Conservation (phyloP, 345 rosid genomes). For the Moricandia moricandioides region DNA sequence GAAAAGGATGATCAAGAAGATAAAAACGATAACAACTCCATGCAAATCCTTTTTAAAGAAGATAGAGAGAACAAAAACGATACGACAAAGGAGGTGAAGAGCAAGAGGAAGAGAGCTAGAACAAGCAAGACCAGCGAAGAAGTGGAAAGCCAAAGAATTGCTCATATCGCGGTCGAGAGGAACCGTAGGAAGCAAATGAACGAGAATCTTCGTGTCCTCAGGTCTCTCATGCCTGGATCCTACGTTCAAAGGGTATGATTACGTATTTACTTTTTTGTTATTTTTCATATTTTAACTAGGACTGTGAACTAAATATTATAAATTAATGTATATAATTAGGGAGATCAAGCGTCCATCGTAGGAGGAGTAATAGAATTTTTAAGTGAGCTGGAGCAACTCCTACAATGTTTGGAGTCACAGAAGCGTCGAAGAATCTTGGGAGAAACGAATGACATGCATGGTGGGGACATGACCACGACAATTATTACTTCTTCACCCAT, state of each 20-base stretch:
- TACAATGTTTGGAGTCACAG: conserved; percentile 87
- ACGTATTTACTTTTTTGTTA: background rate
- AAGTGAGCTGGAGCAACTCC: conserved; percentile 86
- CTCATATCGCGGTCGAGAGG: conserved; percentile 91
- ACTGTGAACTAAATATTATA: background rate
- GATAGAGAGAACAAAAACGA: conserved; percentile 26
- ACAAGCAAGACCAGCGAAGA: conserved; percentile 77
- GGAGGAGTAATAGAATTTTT: conserved; percentile 96
- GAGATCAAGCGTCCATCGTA: conserved; percentile 94
- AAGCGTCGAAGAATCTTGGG: conserved; percentile 64
- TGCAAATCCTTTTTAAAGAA: conserved; percentile 51
- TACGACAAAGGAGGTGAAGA: conserved; percentile 46
- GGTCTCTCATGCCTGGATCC: conserved; percentile 97
- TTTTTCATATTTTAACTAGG: background rate
- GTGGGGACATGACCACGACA: conserved; percentile 41
- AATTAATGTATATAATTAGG: conserved; percentile 39
- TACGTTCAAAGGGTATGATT: conserved; percentile 80
- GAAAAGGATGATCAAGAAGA: background rate
- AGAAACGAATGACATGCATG: conserved; percentile 40
- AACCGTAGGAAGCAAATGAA: conserved; percentile 95
- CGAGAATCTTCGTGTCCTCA: conserved; percentile 64
- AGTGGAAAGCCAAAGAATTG: conserved; percentile 90
- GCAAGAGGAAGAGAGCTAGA: conserved; percentile 77
- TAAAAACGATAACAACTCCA: conserved; percentile 31
- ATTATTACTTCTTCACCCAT: conserved; percentile 24